A percentile compares a stretch with the other conserved stretches of the same genome.
These are phyloP conservation scores for Trichosporon sp. DNA, from an alignment of 1,284 basidiomycete species.

Conservation along the genomic window DNA sequence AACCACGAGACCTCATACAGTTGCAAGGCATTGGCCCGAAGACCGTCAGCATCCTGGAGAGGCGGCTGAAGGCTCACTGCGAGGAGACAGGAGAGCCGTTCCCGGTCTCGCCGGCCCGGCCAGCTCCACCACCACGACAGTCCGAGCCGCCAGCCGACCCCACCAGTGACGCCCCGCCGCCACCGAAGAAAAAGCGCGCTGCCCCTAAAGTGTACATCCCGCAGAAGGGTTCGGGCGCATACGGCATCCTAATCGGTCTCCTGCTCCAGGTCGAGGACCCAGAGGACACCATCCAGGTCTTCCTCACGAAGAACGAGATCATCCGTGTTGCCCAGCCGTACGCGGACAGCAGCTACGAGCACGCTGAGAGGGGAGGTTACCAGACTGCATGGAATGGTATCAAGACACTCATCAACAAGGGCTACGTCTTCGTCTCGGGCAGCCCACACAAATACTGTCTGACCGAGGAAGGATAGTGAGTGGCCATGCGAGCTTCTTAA, in stretches of 20 bases:
- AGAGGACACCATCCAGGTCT: slow-evolving; percentile 33
- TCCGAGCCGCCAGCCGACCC: neutral
- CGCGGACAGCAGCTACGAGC: slow-evolving; percentile 49
- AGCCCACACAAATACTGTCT: slow-evolving; percentile 52
- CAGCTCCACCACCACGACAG: neutral
- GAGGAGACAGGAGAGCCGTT: slow-evolving; percentile 40
- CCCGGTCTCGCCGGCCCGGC: slow-evolving; percentile 39
- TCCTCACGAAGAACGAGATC: slow-evolving; percentile 51
- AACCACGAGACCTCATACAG: slow-evolving; percentile 47
- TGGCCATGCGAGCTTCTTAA: neutral
- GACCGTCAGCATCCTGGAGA: slow-evolving; percentile 46
- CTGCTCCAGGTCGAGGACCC: slow-evolving; percentile 45
- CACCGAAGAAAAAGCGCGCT: slow-evolving; percentile 18
- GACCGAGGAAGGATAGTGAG: slow-evolving; percentile 55
- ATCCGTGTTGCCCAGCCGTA: slow-evolving; percentile 46
- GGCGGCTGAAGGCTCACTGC: slow-evolving; percentile 44
- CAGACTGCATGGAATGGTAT: slow-evolving; percentile 54
- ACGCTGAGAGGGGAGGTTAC: slow-evolving; percentile 48
- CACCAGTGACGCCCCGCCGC: neutral
- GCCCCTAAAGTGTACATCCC: slow-evolving; percentile 50
- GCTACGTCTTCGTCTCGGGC: slow-evolving; percentile 50
- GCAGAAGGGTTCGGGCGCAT: slow-evolving; percentile 45
- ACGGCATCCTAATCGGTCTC: slow-evolving; percentile 53
- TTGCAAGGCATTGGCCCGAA: slow-evolving; percentile 51
- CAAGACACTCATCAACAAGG: slow-evolving; percentile 52